A percentile compares a stretch with the other conserved stretches of the same genome.
Evolutionary conservation across 768 basidiomycete species (phyloP).

Genomic region (Calocybe indica): DNA sequence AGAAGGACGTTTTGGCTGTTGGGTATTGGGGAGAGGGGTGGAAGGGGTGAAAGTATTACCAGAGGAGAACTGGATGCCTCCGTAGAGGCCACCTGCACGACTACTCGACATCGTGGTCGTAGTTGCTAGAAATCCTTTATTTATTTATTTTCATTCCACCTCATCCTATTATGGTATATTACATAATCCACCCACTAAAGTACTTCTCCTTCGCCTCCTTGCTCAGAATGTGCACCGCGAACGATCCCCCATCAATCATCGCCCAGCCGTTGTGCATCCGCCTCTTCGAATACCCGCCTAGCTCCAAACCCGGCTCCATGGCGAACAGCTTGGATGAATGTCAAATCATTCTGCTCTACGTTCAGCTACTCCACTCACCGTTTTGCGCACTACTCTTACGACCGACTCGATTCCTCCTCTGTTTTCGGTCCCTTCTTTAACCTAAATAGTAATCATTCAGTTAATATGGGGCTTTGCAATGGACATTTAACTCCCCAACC

Average conservation of each 20-base stretch:
- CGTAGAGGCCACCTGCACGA: conserved; percentile 80
- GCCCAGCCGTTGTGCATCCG: conserved; percentile 71
- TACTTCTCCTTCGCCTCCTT: conserved; percentile 61
- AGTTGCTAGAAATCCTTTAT: conserved; percentile 6
- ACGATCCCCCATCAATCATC: conserved; percentile 75
- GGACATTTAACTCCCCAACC: conserved; percentile 26
- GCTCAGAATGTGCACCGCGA: conserved; percentile 76
- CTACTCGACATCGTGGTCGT: conserved; percentile 51
- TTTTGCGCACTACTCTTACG: conserved; percentile 62
- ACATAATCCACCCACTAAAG: conserved; percentile 30
- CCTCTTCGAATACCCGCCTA: conserved; percentile 42
- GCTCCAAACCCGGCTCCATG: too few relatives aligned
- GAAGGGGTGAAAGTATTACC: conserved; percentile 48
- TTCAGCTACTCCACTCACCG: conserved; percentile 36
- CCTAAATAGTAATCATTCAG: conserved; percentile 31
- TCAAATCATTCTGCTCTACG: too few relatives aligned
- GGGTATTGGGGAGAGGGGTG: conserved; percentile 22
- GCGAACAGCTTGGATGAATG: too few relatives aligned
- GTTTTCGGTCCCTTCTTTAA: conserved; percentile 81
- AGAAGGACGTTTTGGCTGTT: conserved; percentile 13
- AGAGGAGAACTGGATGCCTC: conserved; percentile 81
- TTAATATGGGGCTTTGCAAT: not conserved
- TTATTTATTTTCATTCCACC: conserved; percentile 18
- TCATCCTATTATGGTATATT: not conserved
- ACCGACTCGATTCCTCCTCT: conserved; percentile 75